A percentile compares a stretch with the other conserved stretches of the same genome.
Conservation (phyloP, 768 basidiomycete genomes). For the Tulasnella sp. region DNA sequence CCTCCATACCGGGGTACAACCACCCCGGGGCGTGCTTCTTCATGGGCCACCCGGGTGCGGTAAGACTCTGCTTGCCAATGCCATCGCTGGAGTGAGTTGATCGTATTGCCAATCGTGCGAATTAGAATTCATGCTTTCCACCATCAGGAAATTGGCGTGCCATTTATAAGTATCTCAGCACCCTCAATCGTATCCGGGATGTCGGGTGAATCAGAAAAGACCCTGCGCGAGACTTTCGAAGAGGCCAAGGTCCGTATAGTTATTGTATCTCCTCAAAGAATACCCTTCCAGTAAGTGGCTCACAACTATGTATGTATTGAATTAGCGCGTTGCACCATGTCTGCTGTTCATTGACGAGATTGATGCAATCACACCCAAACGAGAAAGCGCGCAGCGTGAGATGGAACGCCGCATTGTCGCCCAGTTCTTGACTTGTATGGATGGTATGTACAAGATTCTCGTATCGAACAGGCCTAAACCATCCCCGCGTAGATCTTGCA, state of each 20-base stretch:
- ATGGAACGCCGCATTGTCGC: constrained; percentile 98
- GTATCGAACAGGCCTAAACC: neutral
- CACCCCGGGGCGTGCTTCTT: constrained; percentile 83
- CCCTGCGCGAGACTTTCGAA: constrained; percentile 89
- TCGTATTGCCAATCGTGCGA: neutral
- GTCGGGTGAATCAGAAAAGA: constrained; percentile 98
- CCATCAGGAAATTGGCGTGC: constrained; percentile 74
- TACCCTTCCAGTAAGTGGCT: neutral
- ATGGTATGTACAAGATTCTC: constrained; percentile 48
- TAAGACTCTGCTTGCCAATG: constrained; percentile 88
- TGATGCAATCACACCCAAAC: constrained; percentile 93
- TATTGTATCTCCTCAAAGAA: too few species aligned
- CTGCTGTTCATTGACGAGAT: constrained; percentile 96
- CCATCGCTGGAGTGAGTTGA: constrained; percentile 77
- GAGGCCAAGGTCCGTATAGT: constrained; percentile 86
- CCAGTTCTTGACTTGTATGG: constrained; percentile 97
- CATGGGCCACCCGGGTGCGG: constrained; percentile 97
- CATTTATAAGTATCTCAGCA: constrained; percentile 90
- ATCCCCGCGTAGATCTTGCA: constrained; percentile 56
- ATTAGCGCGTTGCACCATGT: constrained; percentile 79
- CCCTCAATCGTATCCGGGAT: constrained; percentile 95
- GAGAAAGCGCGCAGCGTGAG: constrained; percentile 95
- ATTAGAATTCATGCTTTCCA: neutral
- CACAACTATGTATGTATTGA: neutral
- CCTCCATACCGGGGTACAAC: constrained; percentile 81